phyloP scores from a whole-genome alignment of 495 filamentous ascomycete species.

The Lentithecium fluviatile region DNA sequence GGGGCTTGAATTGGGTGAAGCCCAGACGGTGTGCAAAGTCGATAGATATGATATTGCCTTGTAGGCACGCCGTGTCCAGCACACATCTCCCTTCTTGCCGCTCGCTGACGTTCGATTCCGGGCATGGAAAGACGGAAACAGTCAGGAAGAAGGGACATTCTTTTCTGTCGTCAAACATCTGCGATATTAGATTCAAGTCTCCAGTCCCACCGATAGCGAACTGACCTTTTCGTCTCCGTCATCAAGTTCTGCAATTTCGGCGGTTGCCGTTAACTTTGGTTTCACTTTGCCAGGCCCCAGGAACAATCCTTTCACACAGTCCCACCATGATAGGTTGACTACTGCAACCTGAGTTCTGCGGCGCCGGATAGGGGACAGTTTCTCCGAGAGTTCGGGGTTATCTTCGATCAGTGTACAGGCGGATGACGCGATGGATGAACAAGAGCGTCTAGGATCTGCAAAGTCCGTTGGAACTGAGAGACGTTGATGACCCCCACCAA shows the following conservation, averaged over 20 bases:
- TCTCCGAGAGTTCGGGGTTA: neutral
- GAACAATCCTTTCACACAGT: neutral
- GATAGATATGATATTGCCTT: conserved; percentile 1
- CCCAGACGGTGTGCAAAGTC: neutral
- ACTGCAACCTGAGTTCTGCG: neutral
- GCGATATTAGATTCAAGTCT: neutral
- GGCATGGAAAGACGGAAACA: neutral
- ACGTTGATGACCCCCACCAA: too few relatives aligned
- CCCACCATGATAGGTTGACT: neutral
- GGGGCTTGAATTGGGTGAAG: neutral
- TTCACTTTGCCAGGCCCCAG: neutral
- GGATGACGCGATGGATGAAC: too few relatives aligned
- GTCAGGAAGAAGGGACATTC: neutral
- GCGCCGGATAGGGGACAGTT: neutral
- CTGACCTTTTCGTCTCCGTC: neutral
- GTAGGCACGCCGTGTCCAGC: neutral
- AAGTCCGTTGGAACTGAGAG: too few relatives aligned
- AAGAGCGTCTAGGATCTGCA: too few relatives aligned
- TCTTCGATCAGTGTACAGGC: neutral
- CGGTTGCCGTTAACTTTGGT: neutral
- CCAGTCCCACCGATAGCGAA: neutral
- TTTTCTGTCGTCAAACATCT: neutral
- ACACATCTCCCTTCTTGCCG: neutral
- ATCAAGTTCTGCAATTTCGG: neutral
- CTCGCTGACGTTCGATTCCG: neutral